phyloP scores from a whole-genome alignment of 2,329 filamentous ascomycete species.

The Diaporthe australafricana region DNA sequence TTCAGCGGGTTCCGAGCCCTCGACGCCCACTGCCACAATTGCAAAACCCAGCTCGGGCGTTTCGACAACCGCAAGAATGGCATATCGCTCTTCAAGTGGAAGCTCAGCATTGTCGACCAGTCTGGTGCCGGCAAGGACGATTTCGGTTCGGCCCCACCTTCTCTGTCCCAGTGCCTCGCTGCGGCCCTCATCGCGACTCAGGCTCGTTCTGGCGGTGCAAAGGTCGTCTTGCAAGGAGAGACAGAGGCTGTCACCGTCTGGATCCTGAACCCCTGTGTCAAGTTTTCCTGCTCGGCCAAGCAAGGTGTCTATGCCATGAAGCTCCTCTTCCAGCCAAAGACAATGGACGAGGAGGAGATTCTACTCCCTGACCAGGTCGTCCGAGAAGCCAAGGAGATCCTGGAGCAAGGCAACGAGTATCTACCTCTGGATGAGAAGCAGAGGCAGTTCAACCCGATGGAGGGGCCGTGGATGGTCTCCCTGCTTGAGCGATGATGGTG shows the following conservation, averaged over 20 bases:
- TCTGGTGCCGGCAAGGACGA: slow-evolving; percentile 40
- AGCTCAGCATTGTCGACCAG: slow-evolving; percentile 55
- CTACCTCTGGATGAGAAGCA: slow-evolving; percentile 32
- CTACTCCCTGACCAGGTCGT: slow-evolving; percentile 65
- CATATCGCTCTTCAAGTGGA: slow-evolving; percentile 69
- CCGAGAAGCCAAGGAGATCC: slow-evolving; percentile 51
- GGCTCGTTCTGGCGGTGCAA: slow-evolving; percentile 68
- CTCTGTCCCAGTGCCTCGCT: slow-evolving; percentile 62
- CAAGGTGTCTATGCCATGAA: slow-evolving; percentile 58
- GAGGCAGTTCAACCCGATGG: neutral
- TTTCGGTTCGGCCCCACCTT: slow-evolving; percentile 46
- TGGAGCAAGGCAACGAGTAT: slow-evolving; percentile 59
- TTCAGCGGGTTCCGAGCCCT: slow-evolving; percentile 41
- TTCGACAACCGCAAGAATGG: slow-evolving; percentile 58
- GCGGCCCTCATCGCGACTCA: slow-evolving; percentile 65
- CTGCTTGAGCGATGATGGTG: slow-evolving; percentile 29
- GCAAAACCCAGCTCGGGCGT: slow-evolving; percentile 59
- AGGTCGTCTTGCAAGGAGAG: slow-evolving; percentile 63
- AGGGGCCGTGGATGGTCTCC: slow-evolving; percentile 31
- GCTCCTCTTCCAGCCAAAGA: slow-evolving; percentile 61
- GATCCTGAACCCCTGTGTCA: slow-evolving; percentile 67
- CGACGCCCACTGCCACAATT: slow-evolving; percentile 58
- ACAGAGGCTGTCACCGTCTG: slow-evolving; percentile 51
- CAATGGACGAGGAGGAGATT: slow-evolving; percentile 63
- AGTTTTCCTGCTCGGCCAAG: slow-evolving; percentile 58